Conservation (phyloP, 2,329 filamentous ascomycete genomes). For the Aspergillus arachidicola region DNA sequence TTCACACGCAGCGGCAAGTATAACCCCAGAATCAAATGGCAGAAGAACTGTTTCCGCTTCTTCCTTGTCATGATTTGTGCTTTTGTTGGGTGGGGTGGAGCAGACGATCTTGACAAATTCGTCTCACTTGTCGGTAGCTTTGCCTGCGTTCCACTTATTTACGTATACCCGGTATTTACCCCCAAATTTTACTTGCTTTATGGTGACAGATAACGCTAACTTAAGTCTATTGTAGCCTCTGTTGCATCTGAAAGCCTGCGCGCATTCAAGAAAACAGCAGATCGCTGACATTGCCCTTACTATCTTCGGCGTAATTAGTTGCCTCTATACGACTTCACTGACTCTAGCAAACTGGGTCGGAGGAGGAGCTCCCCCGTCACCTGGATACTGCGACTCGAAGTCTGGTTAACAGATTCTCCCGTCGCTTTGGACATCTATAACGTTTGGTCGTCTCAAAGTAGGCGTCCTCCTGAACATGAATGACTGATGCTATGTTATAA, state of each 20-base stretch:
- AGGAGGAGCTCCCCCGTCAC: constrained; percentile 54
- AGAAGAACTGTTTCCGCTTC: constrained; percentile 97
- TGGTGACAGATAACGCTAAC: constrained; percentile 8
- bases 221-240: constrained; percentile 64
- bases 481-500: constrained; percentile 14
- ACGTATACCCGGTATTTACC: constrained; percentile 88
- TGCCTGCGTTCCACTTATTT: constrained; percentile 94
- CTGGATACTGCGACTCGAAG: constrained; percentile 64
- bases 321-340: constrained; percentile 87
- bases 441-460: constrained; percentile 3
- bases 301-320: constrained; percentile 80
- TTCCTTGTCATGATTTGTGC: constrained; percentile 86
- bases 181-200: background rate
- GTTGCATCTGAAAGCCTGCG: constrained; percentile 82
- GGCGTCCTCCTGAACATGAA: constrained; percentile 7
- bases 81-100: constrained; percentile 85
- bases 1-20: constrained; percentile 96
- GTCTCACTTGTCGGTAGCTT: constrained; percentile 95
- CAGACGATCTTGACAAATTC: constrained; percentile 94
- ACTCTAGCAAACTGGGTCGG: constrained; percentile 85
- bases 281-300: constrained; percentile 74
- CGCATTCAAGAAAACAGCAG: constrained; percentile 68
- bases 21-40: constrained; percentile 98
- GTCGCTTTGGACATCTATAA: background rate
- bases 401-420: constrained; percentile 9